Evolutionary conservation across 371 early-diverging fungal species (phyloP), one percentile per base, ranked within the genome.

Genomic region (Smittium culicis): DNA sequence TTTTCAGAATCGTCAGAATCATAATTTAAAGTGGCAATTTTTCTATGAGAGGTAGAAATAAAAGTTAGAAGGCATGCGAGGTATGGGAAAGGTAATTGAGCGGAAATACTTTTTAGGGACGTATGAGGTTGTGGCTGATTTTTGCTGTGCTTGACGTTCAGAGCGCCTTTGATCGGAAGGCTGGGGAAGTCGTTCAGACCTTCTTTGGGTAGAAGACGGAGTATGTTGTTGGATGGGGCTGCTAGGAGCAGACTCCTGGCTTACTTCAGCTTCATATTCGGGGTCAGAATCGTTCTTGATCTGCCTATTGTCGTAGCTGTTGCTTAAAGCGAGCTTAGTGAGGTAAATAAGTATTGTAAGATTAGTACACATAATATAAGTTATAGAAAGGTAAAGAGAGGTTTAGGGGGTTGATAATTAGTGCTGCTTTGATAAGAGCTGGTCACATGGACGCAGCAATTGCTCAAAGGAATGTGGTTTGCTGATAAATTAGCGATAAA

Each of bases 1-100:
- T 82, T 80, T 3, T 82, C 81, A 1, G 79, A 81, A n/a, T 82
- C 80, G 24, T 79, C 74, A 29, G 77, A 71, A 32, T 69, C 68
- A 67, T 77, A 74, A 24, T 67, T 74, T 32, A 65, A 69, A 58
- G 73, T 87, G 16, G 79, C 32, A 59, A 59, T 59, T 16, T 25
- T 59, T 5, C 16, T 29, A 75, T 76, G 20, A 70, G 56, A 54
- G 70, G 69, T 25, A 70, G 71, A 20, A 70, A 73, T 2, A 76
- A 72, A n/a, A 75, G 72, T 1, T 70, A 67, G 1, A 71, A 54
- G 2, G 74, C 54, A 0, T 68, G 68, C n/a, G 68, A 45, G 54
- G 58, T 33, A 1, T n/a, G n/a, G n/a, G n/a, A n/a, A n/a, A n/a
- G n/a, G n/a, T n/a, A n/a, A n/a, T n/a, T n/a, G n/a, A n/a, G n/a